Evolutionary conservation across 179 eudicot genomes (phyloP), one percentile per base, ranked within the genome.

Genomic region (Nepenthes alata): DNA sequence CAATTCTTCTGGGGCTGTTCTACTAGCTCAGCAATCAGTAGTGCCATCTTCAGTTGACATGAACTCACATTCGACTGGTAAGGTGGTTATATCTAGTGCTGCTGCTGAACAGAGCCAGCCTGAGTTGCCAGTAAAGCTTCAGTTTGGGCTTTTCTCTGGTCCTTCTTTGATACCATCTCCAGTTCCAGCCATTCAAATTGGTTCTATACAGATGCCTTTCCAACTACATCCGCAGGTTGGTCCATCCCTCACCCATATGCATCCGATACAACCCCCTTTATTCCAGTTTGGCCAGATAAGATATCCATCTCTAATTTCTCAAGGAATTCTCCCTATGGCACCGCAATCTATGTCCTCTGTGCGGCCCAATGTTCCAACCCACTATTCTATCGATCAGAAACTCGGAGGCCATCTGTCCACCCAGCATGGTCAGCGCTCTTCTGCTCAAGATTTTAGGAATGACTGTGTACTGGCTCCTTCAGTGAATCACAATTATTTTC

Each of bases 141-240:
- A 90, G 73, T 94, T 90, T 82, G 97, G 98, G 72, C 78, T 93
- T 64, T 93, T 93, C 75, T 78, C 95, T 60, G 98, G 98, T 47
- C 97, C 97, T 58, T 75, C 99, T 72, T 64, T 93, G 53, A 82
- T 90, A 71, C 94, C 99, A 52, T 87, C 98, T 65, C 95, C 99
- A 35, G 85, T 90, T 73, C 96, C 97, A 15, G 80, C 97, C 48
- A 94, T 94, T 67, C 97, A 94, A 68, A 94, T 94, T 71, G 99
- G 99, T 70, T 94, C 99, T 11, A 94, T 94, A 64, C 96, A 93
- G 83, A 90, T 93, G 97, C 98, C 98, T 66, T 84, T 93, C 56
- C 98, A 89, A 60, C 75, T 89, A 47, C 93, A 85, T 64, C 85
- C 91, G 3, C 84, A 86, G 16, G 72, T 87, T 74, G 96, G 85